A percentile compares a stretch with the other conserved stretches of the same genome.
Evolutionary conservation across 192 early-diverging fungal genomes (phyloP).

Genomic region (Backusella circina): DNA sequence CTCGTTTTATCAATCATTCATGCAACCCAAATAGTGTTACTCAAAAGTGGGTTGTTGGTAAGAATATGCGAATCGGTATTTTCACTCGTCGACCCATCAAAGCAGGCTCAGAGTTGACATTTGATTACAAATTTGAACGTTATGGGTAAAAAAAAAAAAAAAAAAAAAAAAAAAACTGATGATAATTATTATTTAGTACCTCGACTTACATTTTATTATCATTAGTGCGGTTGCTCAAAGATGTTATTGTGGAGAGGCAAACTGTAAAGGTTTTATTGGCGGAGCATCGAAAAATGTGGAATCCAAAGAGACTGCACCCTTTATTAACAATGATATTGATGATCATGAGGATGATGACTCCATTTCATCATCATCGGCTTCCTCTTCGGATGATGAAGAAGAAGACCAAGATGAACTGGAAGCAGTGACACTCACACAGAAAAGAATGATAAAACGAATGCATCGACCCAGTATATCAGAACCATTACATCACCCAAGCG

Average conservation of each 20-base stretch:
- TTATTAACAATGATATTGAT: constrained; percentile 38
- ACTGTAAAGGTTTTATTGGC: constrained; percentile 91
- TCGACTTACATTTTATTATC: not conserved
- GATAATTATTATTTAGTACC: not conserved
- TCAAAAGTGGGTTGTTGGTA: constrained; percentile 96
- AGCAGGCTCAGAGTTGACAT: constrained; percentile 86
- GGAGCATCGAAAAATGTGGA: constrained; percentile 64
- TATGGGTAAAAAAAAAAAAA: constrained; percentile 57
- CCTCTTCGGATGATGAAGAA: constrained; percentile 23
- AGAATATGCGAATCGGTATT: constrained; percentile 89
- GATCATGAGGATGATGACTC: constrained; percentile 6
- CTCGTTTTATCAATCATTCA: constrained; percentile 97
- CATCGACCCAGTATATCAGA: constrained; percentile 24
- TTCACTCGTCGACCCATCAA: constrained; percentile 78
- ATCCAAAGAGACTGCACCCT: constrained; percentile 51
- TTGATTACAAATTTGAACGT: constrained; percentile 98
- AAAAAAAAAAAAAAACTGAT: not conserved
- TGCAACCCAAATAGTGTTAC: constrained; percentile 93
- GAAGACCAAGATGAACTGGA: constrained; percentile 36
- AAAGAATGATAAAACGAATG: constrained; percentile 32
- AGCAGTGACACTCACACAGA: constrained; percentile 33
- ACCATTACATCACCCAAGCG: constrained; percentile 63
- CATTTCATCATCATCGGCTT: constrained; percentile 36
- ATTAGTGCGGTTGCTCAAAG: constrained; percentile 79
- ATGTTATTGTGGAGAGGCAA: constrained; percentile 87